phyloP scores from a whole-genome alignment of 768 basidiomycete species.

The Rubroboletus satanas region DNA sequence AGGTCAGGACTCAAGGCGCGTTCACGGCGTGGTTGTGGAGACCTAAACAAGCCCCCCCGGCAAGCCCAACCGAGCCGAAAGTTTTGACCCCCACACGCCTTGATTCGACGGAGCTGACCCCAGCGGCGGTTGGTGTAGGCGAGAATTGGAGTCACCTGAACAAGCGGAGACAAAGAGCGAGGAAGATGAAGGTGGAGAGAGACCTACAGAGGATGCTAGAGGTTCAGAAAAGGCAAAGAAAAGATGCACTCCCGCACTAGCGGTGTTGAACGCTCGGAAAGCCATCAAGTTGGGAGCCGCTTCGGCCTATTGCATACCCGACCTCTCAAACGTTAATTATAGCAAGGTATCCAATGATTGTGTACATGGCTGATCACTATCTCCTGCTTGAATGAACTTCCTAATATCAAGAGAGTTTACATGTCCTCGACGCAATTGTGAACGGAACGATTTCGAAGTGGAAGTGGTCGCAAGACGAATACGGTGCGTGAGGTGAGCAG shows the following conservation, averaged over 20 bases:
- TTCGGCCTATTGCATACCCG: background rate
- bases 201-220: conserved; percentile 40
- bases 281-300: background rate
- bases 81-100: background rate
- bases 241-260: background rate
- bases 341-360: background rate
- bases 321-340: background rate
- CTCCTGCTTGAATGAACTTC: no score
- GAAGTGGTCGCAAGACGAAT: background rate
- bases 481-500: background rate
- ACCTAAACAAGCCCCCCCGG: background rate
- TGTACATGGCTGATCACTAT: background rate
- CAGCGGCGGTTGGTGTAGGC: conserved; percentile 31
- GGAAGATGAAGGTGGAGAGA: conserved; percentile 42
- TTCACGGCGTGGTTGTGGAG: conserved; percentile 44
- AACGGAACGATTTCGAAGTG: background rate
- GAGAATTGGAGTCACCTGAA: conserved; percentile 56
- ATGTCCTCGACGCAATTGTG: background rate
- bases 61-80: background rate
- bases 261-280: background rate
- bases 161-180: conserved; percentile 45
- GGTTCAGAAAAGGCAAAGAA: conserved; percentile 26
- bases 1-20: conserved; percentile 33
- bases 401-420: background rate
- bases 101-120: conserved; percentile 10